phyloP scores from a whole-genome alignment of 768 basidiomycete species.

The Auricularia cornea region DNA sequence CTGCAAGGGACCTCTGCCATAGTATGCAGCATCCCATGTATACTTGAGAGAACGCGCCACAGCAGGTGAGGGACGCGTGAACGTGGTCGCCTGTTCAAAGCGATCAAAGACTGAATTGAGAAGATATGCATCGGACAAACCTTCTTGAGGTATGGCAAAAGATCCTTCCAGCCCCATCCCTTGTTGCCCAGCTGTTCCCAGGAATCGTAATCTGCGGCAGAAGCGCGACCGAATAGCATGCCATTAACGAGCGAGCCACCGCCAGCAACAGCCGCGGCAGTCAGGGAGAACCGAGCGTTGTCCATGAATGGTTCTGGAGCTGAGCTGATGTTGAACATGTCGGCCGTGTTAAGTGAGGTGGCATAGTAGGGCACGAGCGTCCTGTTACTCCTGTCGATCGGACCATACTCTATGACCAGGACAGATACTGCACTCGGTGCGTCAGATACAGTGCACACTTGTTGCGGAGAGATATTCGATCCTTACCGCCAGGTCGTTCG shows the following conservation, averaged over 20 bases:
- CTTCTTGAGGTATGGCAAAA: slow-evolving; percentile 21
- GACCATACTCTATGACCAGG: background rate
- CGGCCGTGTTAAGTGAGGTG: too few species aligned
- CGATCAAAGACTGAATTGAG: background rate
- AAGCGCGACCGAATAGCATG: slow-evolving; percentile 8
- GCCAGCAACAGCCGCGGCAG: background rate
- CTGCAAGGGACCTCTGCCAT: background rate
- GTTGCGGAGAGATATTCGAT: too few species aligned
- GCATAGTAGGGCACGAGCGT: too few species aligned
- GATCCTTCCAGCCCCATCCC: slow-evolving; percentile 22
- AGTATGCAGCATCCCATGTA: background rate
- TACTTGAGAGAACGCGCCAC: background rate
- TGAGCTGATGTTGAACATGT: too few species aligned
- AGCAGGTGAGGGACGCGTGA: background rate
- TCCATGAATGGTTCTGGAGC: background rate
- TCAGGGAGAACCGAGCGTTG: background rate
- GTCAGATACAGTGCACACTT: too few species aligned
- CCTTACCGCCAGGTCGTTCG: background rate
- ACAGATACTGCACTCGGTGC: background rate
- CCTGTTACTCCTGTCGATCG: background rate
- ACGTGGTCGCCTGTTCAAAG: background rate
- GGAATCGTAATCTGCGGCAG: slow-evolving; percentile 11
- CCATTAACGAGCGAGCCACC: background rate
- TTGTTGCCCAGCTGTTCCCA: slow-evolving; percentile 19
- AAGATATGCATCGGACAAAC: background rate